These are phyloP conservation scores for Daedaleopsis nitida DNA, from an alignment of 768 basidiomycete species.

Conservation along the genomic window DNA sequence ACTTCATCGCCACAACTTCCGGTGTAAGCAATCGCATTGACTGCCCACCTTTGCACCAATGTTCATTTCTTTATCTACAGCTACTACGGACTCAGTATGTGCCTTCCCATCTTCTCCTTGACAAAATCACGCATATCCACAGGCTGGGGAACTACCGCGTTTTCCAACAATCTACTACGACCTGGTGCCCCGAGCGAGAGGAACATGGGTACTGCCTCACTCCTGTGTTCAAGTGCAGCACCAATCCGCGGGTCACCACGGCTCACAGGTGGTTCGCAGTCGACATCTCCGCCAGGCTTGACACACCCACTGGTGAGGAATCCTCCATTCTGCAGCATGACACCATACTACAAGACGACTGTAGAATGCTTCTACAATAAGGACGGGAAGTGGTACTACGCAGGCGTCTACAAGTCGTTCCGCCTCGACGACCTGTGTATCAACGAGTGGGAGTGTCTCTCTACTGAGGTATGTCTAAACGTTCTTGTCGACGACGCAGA, in stretches of 20 bases:
- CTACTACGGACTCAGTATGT: slow-evolving; percentile 59
- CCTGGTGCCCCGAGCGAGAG: slow-evolving; percentile 81
- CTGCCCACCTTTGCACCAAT: slow-evolving; percentile 6
- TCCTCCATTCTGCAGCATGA: neutral
- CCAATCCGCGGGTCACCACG: slow-evolving; percentile 73
- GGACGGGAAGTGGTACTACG: slow-evolving; percentile 83
- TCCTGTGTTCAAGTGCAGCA: slow-evolving; percentile 75
- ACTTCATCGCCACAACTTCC: slow-evolving; percentile 61
- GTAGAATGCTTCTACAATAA: slow-evolving; percentile 82
- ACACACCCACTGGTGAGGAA: slow-evolving; percentile 59
- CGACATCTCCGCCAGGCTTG: slow-evolving; percentile 63
- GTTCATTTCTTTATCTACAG: slow-evolving; percentile 35
- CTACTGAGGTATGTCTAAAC: slow-evolving; percentile 51
- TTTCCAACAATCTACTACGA: slow-evolving; percentile 65
- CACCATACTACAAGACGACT: neutral
- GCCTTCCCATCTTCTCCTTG: neutral
- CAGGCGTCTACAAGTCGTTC: slow-evolving; percentile 74
- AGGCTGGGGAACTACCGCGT: slow-evolving; percentile 71
- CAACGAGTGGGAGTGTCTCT: slow-evolving; percentile 70
- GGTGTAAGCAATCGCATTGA: slow-evolving; percentile 45
- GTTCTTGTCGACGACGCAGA: neutral
- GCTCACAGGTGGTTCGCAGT: slow-evolving; percentile 74
- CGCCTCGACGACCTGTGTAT: slow-evolving; percentile 62
- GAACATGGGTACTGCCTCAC: slow-evolving; percentile 80
- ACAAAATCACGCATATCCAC: slow-evolving; percentile 9